A percentile compares a stretch with the other conserved stretches of the same genome.
Conservation (phyloP, 441 rosid genomes). For the Gossypium lobatum region DNA sequence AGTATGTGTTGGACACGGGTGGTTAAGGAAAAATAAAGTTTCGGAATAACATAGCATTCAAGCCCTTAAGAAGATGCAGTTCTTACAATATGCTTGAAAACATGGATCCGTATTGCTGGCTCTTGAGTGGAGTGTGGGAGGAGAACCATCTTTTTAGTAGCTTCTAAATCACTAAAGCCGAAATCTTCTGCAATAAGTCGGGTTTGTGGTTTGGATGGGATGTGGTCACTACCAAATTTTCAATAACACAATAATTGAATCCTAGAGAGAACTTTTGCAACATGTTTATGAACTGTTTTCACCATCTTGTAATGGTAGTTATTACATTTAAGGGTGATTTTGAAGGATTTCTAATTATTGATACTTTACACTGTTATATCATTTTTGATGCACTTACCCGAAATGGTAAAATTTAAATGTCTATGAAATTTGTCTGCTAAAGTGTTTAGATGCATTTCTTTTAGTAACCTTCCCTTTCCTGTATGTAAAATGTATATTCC, state of each 20-base stretch:
- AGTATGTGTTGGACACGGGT: background rate
- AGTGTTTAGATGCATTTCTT: background rate
- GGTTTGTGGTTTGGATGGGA: background rate
- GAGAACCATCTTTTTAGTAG: background rate
- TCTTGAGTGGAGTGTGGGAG: background rate
- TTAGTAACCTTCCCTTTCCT: background rate
- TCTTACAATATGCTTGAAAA: background rate
- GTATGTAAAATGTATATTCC: background rate
- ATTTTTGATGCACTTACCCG: background rate
- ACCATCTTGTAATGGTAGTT: background rate
- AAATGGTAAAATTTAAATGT: background rate
- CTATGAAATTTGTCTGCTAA: background rate
- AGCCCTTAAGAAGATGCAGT: slow-evolving; percentile 3
- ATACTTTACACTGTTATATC: background rate
- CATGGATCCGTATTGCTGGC: background rate
- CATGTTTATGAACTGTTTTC: background rate
- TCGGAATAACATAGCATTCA: background rate
- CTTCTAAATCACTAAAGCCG: slow-evolving; percentile 8
- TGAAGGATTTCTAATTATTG: background rate
- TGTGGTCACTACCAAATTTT: background rate
- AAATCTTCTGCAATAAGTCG: background rate
- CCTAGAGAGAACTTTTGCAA: background rate
- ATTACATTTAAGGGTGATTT: background rate
- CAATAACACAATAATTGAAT: background rate
- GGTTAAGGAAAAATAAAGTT: background rate